Evolutionary conservation across 768 basidiomycete species (phyloP), one percentile per base, ranked within the genome.

Genomic region (Pleurotus djamor): DNA sequence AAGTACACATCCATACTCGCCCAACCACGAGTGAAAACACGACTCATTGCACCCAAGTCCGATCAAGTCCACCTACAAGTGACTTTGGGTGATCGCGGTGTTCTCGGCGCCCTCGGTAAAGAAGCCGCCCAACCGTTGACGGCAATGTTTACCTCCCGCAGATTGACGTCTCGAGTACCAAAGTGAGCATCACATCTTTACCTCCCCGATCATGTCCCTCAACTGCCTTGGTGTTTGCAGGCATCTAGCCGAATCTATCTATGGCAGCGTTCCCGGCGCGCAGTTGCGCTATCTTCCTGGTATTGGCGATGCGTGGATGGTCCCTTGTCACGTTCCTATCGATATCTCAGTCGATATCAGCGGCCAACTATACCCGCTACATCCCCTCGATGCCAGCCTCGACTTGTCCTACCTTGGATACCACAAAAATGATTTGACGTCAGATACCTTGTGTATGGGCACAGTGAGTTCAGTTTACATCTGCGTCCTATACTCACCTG

Each of bases 331-430:
- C 45, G 73, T 79, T 55, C 79, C 87, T 68, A 76, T 91, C 51
- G 89, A 88, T 59, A 69, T 87, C 37, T 84, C 88, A 0, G 82
- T 91, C 68, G 75, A 76, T 62, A 87, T 92, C 52, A 79, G 72
- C 7, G 86, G 87, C 4, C 70, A 74, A 7, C 65, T 70, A 28
- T 83, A 80, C 65, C 86, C 86, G 4, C 79, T 90, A 9, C 86
- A 91, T 65, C 87, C 89, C 3, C 69, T 91, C 35, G 89, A 91
- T 67, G 76, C 83, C 63, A 77, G 78, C 63, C 47, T 48, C 14
- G 70, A 77, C 36, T 76, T 76, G 8, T 57, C 67, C 44, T 52
- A 65, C 37, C 47, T 79, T 56, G 73, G 76, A 37, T 57, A 76
- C 12, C 59, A 66, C 9, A 66, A 63, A 13, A 61, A 78, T 6